Conservation (phyloP, 108 stramenopile genomes). For the Fragilariopsis cylindrus region DNA sequence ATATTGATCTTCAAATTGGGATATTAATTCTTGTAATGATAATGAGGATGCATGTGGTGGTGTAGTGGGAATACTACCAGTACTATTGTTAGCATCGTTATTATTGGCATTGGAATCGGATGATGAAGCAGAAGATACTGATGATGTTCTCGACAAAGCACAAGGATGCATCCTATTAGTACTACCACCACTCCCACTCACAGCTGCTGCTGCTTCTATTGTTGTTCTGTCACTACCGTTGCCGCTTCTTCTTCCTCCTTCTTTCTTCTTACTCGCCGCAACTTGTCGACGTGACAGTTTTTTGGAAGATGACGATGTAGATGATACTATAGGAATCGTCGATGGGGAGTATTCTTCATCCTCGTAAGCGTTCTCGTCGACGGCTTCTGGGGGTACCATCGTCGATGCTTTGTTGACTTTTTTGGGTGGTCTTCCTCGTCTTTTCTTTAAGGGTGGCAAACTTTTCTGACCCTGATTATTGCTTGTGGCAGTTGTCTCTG, state of each 20-base stretch:
- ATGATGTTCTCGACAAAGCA: neutral
- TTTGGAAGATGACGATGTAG: too few relatives aligned
- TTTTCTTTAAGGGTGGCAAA: constrained; percentile 13
- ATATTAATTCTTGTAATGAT: constrained; percentile 20
- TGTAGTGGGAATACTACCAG: neutral
- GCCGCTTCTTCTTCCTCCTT: too few relatives aligned
- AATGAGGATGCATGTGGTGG: neutral
- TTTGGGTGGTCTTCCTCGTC: constrained; percentile 31
- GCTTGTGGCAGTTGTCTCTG: too few relatives aligned
- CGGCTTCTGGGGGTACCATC: too few relatives aligned
- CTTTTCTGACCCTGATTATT: neutral
- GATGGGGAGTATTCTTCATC: too few relatives aligned
- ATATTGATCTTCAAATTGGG: constrained; percentile 35
- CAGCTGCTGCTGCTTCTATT: too few relatives aligned
- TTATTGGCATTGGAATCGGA: neutral
- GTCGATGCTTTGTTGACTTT: neutral
- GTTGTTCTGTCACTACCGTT: too few relatives aligned
- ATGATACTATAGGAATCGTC: too few relatives aligned
- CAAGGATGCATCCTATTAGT: neutral
- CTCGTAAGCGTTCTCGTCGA: too few relatives aligned
- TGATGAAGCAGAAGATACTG: constrained; percentile 9
- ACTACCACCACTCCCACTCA: neutral
- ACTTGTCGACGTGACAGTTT: too few relatives aligned
- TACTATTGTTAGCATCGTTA: neutral
- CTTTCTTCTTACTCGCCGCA: too few relatives aligned